Evolutionary conservation across 768 basidiomycete species (phyloP).

Genomic region (Butyriboletus loyo): DNA sequence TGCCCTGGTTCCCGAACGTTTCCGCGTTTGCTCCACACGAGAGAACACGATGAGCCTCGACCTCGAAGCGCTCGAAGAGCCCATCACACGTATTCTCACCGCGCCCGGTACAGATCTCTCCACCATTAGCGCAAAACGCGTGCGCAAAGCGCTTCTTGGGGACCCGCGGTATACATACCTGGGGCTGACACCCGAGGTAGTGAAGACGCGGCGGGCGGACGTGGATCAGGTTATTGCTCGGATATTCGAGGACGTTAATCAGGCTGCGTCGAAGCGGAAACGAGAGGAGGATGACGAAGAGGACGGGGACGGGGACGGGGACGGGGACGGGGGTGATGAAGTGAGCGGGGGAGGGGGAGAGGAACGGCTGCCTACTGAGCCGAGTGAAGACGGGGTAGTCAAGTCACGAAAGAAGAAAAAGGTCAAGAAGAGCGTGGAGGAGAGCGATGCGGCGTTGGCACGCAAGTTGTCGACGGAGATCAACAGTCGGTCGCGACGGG

Average conservation of each 20-base stretch:
- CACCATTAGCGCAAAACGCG: constrained; percentile 85
- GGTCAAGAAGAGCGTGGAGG: constrained; percentile 46
- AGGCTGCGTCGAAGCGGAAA: constrained; percentile 28
- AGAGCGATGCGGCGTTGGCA: constrained; percentile 69
- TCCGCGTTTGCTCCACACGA: background rate
- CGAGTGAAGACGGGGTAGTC: constrained; percentile 17
- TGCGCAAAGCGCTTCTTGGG: constrained; percentile 70
- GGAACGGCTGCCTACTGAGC: constrained; percentile 12
- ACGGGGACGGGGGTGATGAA: constrained; percentile 14
- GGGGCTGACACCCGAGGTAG: constrained; percentile 51
- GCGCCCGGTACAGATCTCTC: constrained; percentile 74
- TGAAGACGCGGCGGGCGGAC: constrained; percentile 65
- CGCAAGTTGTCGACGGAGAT: constrained; percentile 68
- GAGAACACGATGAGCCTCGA: constrained; percentile 51
- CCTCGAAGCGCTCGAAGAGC: constrained; percentile 52
- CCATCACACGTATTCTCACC: constrained; percentile 66
- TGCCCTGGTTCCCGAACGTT: background rate
- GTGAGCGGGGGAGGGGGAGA: constrained; percentile 26
- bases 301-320: background rate
- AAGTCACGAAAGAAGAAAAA: constrained; percentile 41
- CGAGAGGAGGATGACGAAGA: constrained; percentile 24
- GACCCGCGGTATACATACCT: constrained; percentile 33
- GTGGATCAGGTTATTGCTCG: constrained; percentile 67
- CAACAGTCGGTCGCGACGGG: constrained; percentile 57
- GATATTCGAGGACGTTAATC: constrained; percentile 62